Base-by-base conservation (phyloP, 305 asterid genomes). In the Caryopteris hybrid region DNA sequence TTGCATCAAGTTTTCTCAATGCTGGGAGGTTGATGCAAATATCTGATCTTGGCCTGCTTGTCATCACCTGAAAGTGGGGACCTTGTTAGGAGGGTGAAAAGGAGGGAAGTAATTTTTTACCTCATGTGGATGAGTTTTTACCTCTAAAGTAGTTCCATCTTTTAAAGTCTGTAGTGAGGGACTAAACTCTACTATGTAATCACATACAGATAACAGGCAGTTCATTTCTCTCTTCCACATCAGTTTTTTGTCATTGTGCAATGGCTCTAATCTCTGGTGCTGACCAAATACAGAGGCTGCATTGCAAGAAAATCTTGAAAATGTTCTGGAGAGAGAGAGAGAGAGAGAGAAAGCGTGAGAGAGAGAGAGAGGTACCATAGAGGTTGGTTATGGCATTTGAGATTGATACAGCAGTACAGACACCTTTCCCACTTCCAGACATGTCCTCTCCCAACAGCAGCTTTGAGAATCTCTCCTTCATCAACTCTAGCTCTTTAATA, bases 141-240 rank as follows among this genome's bases (percentile, higher is more conserved):
- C 96, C 98, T 92, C 96, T 71, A 88, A 47, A 51, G 79, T 65
- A 46, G 85, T 72, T 16, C 93, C 97, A 74, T 89, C 86, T 73
- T 76, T 80, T 21, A 76, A 63, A 57, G 67, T 74, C 62, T 88
- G 92, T 43, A 84, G 68, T 8, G 86, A 75, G 5, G 95, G 92
- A 10, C 85, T 78, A 61, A 86, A 83, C 70, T 90, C 96, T 6
- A 86, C 80, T 5, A 92, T 92, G 80, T 88, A 84, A 72, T 92
- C 95, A 68, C 98, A 88, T 1, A 88, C 84, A 42, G 90, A 88
- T 43, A 86, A 39, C 33, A 90, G 77, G 65, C 97, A 92, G 33
- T 76, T 84, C 97, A 90, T 92, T 77, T 90, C 98, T 80, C 96
- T 85, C 76, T 79, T 88, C 98, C 97, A 92, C 93, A 84, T 88